Evolutionary conservation across 2,329 filamentous ascomycete species (phyloP).

Genomic region (Beauveria sp.): DNA sequence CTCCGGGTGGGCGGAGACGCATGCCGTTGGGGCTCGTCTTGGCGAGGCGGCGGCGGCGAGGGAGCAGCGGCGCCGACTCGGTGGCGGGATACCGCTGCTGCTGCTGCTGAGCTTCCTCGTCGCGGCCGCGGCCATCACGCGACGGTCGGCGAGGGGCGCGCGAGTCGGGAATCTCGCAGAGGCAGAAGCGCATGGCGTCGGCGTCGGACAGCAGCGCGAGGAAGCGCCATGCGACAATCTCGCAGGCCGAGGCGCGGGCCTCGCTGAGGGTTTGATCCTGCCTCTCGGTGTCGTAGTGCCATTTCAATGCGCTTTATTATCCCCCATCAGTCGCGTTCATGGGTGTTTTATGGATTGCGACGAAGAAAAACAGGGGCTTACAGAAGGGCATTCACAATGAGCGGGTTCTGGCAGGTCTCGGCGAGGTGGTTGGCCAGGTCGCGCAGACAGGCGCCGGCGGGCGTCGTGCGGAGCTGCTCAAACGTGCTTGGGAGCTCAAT

Average conservation of each 20-base stretch:
- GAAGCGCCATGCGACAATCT: conserved; percentile 76
- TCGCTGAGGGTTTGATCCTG: conserved; percentile 61
- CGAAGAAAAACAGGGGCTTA: conserved; percentile 34
- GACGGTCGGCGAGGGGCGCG: conserved; percentile 7
- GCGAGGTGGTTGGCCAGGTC: conserved; percentile 57
- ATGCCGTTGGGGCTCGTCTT: conserved; percentile 21
- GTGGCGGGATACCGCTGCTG: conserved; percentile 17
- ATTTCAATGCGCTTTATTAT: conserved; percentile 56
- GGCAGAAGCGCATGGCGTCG: conserved; percentile 66
- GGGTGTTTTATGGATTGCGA: background rate
- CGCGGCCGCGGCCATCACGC: conserved; percentile 12
- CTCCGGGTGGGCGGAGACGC: conserved; percentile 19
- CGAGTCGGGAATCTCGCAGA: conserved; percentile 58
- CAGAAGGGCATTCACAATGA: conserved; percentile 66
- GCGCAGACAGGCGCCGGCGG: conserved; percentile 51
- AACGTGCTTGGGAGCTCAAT: conserved; percentile 61
- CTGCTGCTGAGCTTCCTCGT: conserved; percentile 40
- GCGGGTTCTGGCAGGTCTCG: conserved; percentile 56
- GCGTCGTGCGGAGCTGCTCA: conserved; percentile 63
- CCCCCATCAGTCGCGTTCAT: too few relatives aligned
- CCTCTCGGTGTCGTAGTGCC: conserved; percentile 59
- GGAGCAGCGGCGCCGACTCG: background rate
- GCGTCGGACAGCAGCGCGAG: conserved; percentile 62
- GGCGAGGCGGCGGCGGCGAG: background rate
- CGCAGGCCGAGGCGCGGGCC: conserved; percentile 65